Percentiles rank a stretch among this genome's conserved stretches.
Conservation (phyloP, 768 basidiomycete species). For the Cantharellus cinnabarinus region DNA sequence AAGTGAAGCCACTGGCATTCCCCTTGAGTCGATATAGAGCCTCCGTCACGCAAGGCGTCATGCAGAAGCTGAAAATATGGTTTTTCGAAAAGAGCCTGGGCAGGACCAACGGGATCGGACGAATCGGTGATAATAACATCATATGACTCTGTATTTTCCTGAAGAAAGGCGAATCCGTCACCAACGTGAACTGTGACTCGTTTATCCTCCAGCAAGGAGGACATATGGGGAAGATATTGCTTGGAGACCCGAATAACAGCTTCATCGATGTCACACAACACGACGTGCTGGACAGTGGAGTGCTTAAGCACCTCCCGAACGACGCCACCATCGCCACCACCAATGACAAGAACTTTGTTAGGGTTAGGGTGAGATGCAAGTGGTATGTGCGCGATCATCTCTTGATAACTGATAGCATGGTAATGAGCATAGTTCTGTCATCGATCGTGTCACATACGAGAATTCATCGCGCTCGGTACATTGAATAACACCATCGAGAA, state of each 20-base stretch:
- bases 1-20: conserved; percentile 94
- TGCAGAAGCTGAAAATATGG: conserved; percentile 92
- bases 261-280: conserved; percentile 97
- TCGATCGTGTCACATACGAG: conserved; percentile 39
- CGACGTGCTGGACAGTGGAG: conserved; percentile 70
- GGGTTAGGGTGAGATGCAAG: conserved; percentile 92
- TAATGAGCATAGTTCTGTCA: background rate
- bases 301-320: conserved; percentile 96
- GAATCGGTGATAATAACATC: conserved; percentile 99
- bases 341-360: conserved; percentile 87
- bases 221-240: conserved; percentile 86
- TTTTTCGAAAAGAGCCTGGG: conserved; percentile 83
- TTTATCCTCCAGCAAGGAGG: conserved; percentile 53
- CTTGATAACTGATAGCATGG: conserved; percentile 53
- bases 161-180: conserved; percentile 93
- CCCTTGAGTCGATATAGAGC: conserved; percentile 86
- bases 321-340: conserved; percentile 95
- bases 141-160: conserved; percentile 68
- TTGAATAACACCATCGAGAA: conserved; percentile 89
- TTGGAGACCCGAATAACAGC: conserved; percentile 93
- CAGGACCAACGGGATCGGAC: conserved; percentile 93
- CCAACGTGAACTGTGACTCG: conserved; percentile 74
- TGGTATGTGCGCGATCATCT: conserved; percentile 98
- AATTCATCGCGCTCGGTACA: conserved; percentile 98
- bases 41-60: conserved; percentile 73